A percentile compares a stretch with the other conserved stretches of the same genome.
phyloP scores from a whole-genome alignment of 441 rosid genomes.

The Gossypium schwendimanii region DNA sequence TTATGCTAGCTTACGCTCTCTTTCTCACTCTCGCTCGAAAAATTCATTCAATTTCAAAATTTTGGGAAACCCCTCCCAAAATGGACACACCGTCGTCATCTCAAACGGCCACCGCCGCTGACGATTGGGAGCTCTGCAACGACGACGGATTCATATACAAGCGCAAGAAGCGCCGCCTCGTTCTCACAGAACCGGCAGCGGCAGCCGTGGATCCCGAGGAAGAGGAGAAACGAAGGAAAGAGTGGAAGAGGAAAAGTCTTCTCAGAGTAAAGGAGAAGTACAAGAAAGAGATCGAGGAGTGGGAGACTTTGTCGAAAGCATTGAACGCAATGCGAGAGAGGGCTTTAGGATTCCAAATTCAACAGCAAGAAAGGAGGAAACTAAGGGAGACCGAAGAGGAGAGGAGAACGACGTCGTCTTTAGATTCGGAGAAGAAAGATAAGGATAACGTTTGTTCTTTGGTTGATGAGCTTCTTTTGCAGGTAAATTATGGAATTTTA shows the following conservation, averaged over 20 bases:
- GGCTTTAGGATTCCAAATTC: conserved; percentile 23
- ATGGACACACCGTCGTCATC: conserved; percentile 20
- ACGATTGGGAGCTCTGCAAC: conserved; percentile 16
- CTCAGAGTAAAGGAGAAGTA: conserved; percentile 46
- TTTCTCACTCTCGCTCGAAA: too few relatives aligned
- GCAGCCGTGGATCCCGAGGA: conserved; percentile 40
- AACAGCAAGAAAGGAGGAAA: conserved; percentile 12
- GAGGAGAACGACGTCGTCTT: conserved; percentile 22
- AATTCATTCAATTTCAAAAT: too few relatives aligned
- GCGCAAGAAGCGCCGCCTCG: neutral
- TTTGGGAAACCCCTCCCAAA: neutral
- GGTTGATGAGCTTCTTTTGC: conserved; percentile 44
- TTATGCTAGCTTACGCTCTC: too few relatives aligned
- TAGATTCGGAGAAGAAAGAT: conserved; percentile 8
- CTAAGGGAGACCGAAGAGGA: neutral
- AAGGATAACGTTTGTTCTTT: conserved; percentile 20
- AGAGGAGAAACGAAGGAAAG: conserved; percentile 39
- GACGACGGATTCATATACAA: neutral
- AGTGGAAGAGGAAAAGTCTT: conserved; percentile 39
- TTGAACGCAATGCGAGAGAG: conserved; percentile 44
- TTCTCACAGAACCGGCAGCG: neutral
- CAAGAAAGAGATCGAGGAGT: conserved; percentile 47
- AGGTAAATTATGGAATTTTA: conserved; percentile 34
- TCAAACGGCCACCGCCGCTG: conserved; percentile 12
- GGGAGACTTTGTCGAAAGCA: conserved; percentile 58